Percentiles rank a stretch among this genome's conserved stretches.
Evolutionary conservation across 2,329 filamentous ascomycete species (phyloP).

Genomic region (Colletotrichum ledebouriae): DNA sequence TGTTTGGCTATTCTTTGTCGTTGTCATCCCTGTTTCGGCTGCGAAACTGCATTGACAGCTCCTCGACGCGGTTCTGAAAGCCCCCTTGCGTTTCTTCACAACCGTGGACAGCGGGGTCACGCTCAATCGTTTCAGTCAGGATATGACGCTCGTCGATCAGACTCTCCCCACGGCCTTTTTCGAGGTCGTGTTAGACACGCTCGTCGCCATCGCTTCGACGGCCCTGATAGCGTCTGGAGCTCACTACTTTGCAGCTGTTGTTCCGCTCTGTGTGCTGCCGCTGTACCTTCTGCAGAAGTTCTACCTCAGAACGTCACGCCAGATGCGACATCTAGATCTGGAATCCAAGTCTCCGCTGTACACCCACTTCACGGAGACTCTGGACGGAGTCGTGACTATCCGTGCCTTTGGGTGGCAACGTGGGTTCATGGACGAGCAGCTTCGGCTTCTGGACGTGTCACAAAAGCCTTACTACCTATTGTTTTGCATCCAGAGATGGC

Average conservation of each 20-base stretch:
- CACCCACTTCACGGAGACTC: constrained; percentile 59
- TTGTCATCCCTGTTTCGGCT: constrained; percentile 29
- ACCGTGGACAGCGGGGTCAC: constrained; percentile 44
- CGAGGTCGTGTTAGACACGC: constrained; percentile 47
- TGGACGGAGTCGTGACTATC: constrained; percentile 62
- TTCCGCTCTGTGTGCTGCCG: constrained; percentile 45
- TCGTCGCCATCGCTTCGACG: constrained; percentile 1
- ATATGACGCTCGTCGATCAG: constrained; percentile 46
- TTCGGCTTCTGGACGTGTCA: constrained; percentile 64
- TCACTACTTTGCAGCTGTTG: constrained; percentile 49
- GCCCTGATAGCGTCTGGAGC: constrained; percentile 44
- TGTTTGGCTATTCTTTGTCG: constrained; percentile 23
- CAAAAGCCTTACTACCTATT: constrained; percentile 71
- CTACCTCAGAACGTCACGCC: constrained; percentile 59
- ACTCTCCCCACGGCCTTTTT: constrained; percentile 43
- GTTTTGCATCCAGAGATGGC: constrained; percentile 69
- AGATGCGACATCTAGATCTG: constrained; percentile 57
- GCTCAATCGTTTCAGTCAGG: constrained; percentile 47
- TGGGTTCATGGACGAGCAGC: constrained; percentile 58
- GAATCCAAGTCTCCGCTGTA: constrained; percentile 56
- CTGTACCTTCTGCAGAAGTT: constrained; percentile 52
- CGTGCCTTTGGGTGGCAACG: constrained; percentile 68
- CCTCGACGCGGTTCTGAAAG: constrained; percentile 20
- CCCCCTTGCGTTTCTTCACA: constrained; percentile 44
- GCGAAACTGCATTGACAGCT: constrained; percentile 20